Evolutionary conservation across 345 rosid genomes (phyloP), one percentile per base, ranked within the genome.

Genomic region (Citrus unshiu): DNA sequence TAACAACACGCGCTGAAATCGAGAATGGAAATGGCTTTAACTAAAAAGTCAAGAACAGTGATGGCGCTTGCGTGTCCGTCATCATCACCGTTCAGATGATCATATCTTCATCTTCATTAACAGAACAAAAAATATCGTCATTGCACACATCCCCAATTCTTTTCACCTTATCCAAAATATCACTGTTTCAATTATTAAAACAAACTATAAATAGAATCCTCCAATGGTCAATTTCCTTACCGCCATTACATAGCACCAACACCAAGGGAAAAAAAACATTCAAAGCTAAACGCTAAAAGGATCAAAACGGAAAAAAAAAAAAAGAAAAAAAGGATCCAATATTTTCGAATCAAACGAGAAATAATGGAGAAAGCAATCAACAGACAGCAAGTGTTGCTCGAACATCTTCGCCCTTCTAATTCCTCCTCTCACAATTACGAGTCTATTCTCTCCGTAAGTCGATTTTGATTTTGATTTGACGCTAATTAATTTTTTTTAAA

Each of bases 341-440:
- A 3, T 46, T 46, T 13, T 13, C 51, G 5, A 46, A 3, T 46
- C 51, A 1, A 51, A 18, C 58, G n/a, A 19, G 2, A 66, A 9
- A 58, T 66, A 34, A 93, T 97, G 98, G 99, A 97, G 77, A 94
- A 87, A 82, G 98, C 98, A 14, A 91, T 91, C 87, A 89, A 89
- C 82, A 89, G 99, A 69, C 99, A 97, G 83, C 79, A 89, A 8
- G 85, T 94, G 72, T 90, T 94, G 84, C 98, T 97, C 14, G 89
- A 92, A 65, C 99, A 96, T 83, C 95, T 94, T 81, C 93, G 89
- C 3, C 94, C 99, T 87, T 81, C 89, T 58, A 81, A 89, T 39
- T 83, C 89, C 34, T 84, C 91, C 72, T 85, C 83, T 46, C 91
- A 88, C 78, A 82, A 65, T 73, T 79, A 82, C 12, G 93, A 90